Evolutionary conservation across 345 rosid genomes (phyloP).

Genomic region (Salix suchowensis): DNA sequence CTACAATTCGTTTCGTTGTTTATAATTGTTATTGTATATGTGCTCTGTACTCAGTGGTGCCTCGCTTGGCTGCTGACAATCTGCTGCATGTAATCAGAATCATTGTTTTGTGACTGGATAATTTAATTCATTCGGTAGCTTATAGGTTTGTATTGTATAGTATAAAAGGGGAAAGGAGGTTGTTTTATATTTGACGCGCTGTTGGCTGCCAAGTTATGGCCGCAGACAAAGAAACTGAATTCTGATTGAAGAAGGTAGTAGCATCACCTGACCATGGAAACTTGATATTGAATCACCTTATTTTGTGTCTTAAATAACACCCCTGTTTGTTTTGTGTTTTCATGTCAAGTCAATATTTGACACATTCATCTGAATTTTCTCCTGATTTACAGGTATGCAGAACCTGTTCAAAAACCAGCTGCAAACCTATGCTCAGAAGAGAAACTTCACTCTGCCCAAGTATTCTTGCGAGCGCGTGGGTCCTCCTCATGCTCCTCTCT

Average conservation of each 20-base stretch:
- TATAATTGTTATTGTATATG: neutral
- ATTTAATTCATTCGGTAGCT: neutral
- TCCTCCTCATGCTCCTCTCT: constrained; percentile 55
- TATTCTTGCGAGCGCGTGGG: constrained; percentile 49
- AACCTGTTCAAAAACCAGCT: constrained; percentile 42
- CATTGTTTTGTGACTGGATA: neutral
- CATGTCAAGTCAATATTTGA: neutral
- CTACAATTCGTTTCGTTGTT: too few species aligned
- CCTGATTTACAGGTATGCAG: constrained; percentile 18
- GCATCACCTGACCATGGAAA: neutral
- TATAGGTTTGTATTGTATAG: neutral
- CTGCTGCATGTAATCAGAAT: neutral
- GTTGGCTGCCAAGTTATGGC: neutral
- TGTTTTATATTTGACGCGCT: neutral
- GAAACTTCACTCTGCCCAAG: constrained; percentile 33
- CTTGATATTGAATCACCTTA: neutral
- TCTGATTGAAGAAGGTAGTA: neutral
- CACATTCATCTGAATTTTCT: neutral
- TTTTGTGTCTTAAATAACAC: neutral
- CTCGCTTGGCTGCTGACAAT: neutral
- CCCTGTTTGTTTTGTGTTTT: neutral
- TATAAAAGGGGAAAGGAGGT: neutral
- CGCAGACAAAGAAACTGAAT: neutral
- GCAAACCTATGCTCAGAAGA: constrained; percentile 50
- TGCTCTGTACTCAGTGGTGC: neutral